Conservation (phyloP, 163 green algal species). For the Scenedesmus sp. region DNA sequence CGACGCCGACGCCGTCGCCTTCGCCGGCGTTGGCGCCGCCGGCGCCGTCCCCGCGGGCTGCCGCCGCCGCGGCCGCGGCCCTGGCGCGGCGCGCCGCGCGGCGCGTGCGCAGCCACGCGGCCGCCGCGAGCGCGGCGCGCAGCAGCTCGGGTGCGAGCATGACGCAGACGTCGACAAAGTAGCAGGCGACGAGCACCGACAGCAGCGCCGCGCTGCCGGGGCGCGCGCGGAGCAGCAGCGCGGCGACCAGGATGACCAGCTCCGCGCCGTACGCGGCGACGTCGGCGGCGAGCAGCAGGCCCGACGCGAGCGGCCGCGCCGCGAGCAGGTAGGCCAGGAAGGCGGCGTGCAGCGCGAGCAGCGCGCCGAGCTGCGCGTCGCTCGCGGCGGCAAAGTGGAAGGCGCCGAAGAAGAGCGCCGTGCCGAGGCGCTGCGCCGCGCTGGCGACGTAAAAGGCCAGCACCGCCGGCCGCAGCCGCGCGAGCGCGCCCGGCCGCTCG, state of each 20-base stretch:
- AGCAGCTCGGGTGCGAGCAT: slow-evolving; percentile 42
- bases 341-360: slow-evolving; percentile 10
- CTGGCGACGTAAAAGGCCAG: slow-evolving; percentile 26
- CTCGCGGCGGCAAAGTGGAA: slow-evolving; percentile 33
- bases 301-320: slow-evolving; percentile 18
- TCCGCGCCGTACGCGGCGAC: slow-evolving; percentile 10
- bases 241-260: slow-evolving; percentile 15
- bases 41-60: background rate
- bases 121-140: background rate
- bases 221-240: background rate
- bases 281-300: slow-evolving; percentile 26
- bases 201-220: slow-evolving; percentile 2
- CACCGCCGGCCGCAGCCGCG: background rate
- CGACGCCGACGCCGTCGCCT: background rate
- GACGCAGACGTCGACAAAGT: slow-evolving; percentile 31
- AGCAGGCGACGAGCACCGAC: slow-evolving; percentile 18
- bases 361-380: background rate
- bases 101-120: background rate
- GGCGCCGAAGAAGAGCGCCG: slow-evolving; percentile 29
- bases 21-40: background rate
- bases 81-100: background rate
- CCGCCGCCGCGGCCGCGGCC: background rate
- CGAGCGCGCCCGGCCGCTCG: background rate
- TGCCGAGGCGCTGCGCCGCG: slow-evolving; percentile 2
- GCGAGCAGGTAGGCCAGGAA: slow-evolving; percentile 30